phyloP scores from a whole-genome alignment of 2,329 filamentous ascomycete genomes.

The Alternaria longipes region DNA sequence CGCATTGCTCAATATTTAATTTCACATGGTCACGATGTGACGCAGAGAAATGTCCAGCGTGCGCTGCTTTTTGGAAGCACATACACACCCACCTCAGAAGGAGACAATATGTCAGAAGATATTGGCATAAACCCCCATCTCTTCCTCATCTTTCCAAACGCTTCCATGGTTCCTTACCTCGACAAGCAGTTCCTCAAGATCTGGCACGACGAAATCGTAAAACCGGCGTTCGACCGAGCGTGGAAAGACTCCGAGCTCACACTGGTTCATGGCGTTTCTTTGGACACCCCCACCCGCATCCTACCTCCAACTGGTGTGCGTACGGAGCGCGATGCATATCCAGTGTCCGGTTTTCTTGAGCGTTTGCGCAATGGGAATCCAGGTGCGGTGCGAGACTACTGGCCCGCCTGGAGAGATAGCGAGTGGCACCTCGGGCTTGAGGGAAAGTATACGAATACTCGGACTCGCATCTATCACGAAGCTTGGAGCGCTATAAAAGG shows the following conservation, averaged over 20 bases:
- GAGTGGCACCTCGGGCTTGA: constrained; percentile 5
- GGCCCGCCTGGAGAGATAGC: constrained; percentile 22
- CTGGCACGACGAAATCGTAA: constrained; percentile 34
- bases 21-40: not conserved
- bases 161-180: not conserved
- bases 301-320: not conserved
- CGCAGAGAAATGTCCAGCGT: not conserved
- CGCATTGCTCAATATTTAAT: constrained; percentile 15
- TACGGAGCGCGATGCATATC: constrained; percentile 12
- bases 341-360: constrained; percentile 3
- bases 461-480: constrained; percentile 10
- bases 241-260: constrained; percentile 24
- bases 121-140: constrained; percentile 14
- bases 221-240: constrained; percentile 29
- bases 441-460: constrained; percentile 8
- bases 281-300: not conserved
- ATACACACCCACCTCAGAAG: not conserved
- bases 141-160: constrained; percentile 32
- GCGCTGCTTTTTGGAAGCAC: constrained; percentile 24
- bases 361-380: constrained; percentile 1
- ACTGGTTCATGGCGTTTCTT: not conserved
- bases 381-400: constrained; percentile 3
- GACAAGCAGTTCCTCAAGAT: constrained; percentile 21
- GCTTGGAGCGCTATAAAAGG: constrained; percentile 29
- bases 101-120: not conserved